Base-by-base conservation (phyloP, 345 rosid species). In the Lepidium didymum region DNA sequence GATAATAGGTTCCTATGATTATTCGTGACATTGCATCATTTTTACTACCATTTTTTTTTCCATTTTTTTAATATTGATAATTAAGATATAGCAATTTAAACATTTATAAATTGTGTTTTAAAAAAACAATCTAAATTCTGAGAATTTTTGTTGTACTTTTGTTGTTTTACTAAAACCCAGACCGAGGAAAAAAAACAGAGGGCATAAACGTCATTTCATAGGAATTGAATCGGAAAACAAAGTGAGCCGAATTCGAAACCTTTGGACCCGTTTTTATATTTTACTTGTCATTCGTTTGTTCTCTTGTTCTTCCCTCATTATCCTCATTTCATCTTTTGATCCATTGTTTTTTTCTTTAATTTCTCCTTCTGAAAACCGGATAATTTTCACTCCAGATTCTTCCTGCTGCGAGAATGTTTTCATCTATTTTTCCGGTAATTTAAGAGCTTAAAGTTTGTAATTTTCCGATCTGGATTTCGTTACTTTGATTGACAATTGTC, bases 1-100 rank as follows among this genome's bases (percentile, higher is more conserved):
- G 50, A 21, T 75, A 12, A 58, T 78, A 95, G 99, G 85, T 95
- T 29, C 94, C 95, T 51, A 94, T 91, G 71, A 81, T 65, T 56
- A 77, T 85, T 6, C 86, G 96, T 59, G n/a, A n/a, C n/a, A n/a
- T n/a, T n/a, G n/a, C n/a, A n/a, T n/a, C n/a, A n/a, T n/a, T n/a
- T n/a, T n/a, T n/a, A n/a, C n/a, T n/a, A n/a, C n/a, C n/a, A n/a
- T n/a, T n/a, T n/a, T n/a, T n/a, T n/a, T n/a, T n/a, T n/a, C n/a
- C n/a, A n/a, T n/a, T n/a, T n/a, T n/a, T n/a, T n/a, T n/a, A n/a
- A n/a, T n/a, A n/a, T n/a, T n/a, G n/a, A n/a, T n/a, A n/a, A n/a
- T n/a, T n/a, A n/a, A n/a, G n/a, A n/a, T n/a, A n/a, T n/a, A n/a
- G n/a, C n/a, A n/a, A n/a, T n/a, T n/a, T n/a, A n/a, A n/a, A n/a